Conservation (phyloP, 2,329 filamentous ascomycete genomes). For the Cercospora brassicicola region DNA sequence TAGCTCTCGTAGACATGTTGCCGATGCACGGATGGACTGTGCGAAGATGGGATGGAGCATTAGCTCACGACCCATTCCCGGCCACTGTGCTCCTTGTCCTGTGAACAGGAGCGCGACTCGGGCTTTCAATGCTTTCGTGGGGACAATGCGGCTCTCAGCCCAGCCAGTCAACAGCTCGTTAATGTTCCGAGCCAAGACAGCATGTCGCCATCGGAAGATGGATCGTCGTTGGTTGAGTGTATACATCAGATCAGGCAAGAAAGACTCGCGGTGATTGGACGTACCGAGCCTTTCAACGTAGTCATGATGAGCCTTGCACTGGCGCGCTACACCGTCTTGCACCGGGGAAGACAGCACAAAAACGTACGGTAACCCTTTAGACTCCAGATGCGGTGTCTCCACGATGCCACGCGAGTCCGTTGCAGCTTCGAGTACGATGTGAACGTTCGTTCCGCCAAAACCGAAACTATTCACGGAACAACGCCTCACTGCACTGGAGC, state of each 20-base stretch:
- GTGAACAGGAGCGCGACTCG: conserved; percentile 15
- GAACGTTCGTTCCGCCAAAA: conserved; percentile 29
- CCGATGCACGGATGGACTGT: too few species aligned
- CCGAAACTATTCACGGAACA: conserved; percentile 27
- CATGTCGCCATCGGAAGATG: not conserved
- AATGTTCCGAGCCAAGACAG: not conserved
- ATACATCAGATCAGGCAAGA: conserved; percentile 6
- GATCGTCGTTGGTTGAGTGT: conserved; percentile 8
- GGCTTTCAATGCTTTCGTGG: not conserved
- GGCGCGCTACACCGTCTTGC: too few species aligned
- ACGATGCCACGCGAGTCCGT: too few species aligned
- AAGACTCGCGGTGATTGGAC: too few species aligned
- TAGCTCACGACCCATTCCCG: conserved; percentile 14
- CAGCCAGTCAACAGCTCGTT: not conserved
- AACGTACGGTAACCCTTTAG: too few species aligned
- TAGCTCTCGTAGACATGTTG: too few species aligned
- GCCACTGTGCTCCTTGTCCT: conserved; percentile 25
- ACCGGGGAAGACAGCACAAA: too few species aligned
- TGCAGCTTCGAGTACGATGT: not conserved
- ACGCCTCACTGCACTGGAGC: not conserved
- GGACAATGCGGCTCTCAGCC: too few species aligned
- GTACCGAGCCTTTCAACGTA: too few species aligned
- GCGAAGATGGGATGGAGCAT: not conserved
- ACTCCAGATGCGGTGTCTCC: too few species aligned
- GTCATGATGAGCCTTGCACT: too few species aligned